Percentiles rank a stretch among this genome's conserved stretches.
Conservation (phyloP, 768 basidiomycete species). For the Pulveroboletus frians region DNA sequence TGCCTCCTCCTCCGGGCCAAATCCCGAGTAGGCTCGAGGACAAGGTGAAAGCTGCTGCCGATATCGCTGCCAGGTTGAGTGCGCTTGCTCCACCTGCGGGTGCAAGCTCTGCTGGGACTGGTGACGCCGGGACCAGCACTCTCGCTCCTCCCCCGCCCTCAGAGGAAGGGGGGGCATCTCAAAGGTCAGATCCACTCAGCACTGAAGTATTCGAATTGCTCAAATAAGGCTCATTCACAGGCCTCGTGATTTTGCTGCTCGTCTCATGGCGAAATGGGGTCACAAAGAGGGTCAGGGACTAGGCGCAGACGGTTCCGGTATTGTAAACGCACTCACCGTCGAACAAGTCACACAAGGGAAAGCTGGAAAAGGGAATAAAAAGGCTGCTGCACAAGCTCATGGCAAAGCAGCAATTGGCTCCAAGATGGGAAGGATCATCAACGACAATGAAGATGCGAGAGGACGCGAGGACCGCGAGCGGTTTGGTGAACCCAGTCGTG, state of each 20-base stretch:
- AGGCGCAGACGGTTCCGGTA: conserved; percentile 77
- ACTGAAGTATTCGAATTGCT: neutral
- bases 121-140: conserved; percentile 22
- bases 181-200: conserved; percentile 8
- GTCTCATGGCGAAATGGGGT: conserved; percentile 94
- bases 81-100: conserved; percentile 42
- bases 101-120: conserved; percentile 21
- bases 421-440: conserved; percentile 85
- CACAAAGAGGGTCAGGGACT: conserved; percentile 93
- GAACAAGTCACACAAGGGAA: conserved; percentile 50
- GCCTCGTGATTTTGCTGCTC: conserved; percentile 71
- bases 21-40: conserved; percentile 50
- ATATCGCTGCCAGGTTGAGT: conserved; percentile 70
- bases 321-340: conserved; percentile 83
- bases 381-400: conserved; percentile 33
- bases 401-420: conserved; percentile 43
- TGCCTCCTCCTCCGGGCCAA: conserved; percentile 54
- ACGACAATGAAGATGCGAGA: conserved; percentile 82
- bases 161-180: conserved; percentile 27
- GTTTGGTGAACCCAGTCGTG: conserved; percentile 86
- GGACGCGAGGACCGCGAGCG: conserved; percentile 69
- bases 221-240: conserved; percentile 19
- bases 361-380: conserved; percentile 34
- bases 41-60: conserved; percentile 70
- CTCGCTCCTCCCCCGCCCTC: conserved; percentile 26